These are phyloP conservation scores for Lentinula guzmanii DNA, from an alignment of 768 basidiomycete species.

Conservation along the genomic window DNA sequence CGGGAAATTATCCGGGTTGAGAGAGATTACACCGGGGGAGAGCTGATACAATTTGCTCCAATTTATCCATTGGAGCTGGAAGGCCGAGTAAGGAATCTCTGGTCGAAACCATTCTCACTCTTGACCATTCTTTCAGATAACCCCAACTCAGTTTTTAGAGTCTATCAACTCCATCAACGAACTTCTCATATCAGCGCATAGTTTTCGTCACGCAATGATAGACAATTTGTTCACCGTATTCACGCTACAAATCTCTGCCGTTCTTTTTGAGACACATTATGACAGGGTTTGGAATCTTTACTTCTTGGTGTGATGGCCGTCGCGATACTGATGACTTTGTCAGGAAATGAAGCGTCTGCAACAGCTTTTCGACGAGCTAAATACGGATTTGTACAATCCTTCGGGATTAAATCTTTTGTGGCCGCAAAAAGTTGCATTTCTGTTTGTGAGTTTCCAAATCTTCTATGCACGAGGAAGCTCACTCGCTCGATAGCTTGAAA, in stretches of 20 bases:
- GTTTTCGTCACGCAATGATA: slow-evolving; percentile 56
- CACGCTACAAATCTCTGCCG: slow-evolving; percentile 72
- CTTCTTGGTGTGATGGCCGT: background rate
- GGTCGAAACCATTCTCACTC: background rate
- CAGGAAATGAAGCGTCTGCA: slow-evolving; percentile 78
- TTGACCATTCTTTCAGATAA: slow-evolving; percentile 48
- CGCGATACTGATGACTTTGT: background rate
- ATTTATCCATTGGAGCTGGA: slow-evolving; percentile 91
- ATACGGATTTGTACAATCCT: slow-evolving; percentile 74
- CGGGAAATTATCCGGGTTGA: slow-evolving; percentile 90
- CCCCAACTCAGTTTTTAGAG: slow-evolving; percentile 84
- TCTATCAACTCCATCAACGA: slow-evolving; percentile 91
- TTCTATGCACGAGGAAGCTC: background rate
- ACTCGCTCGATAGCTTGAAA: slow-evolving; percentile 62
- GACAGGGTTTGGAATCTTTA: slow-evolving; percentile 51
- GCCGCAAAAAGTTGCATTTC: slow-evolving; percentile 80
- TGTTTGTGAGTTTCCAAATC: slow-evolving; percentile 69
- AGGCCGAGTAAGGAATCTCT: slow-evolving; percentile 61
- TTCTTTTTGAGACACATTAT: slow-evolving; percentile 72
- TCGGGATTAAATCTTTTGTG: slow-evolving; percentile 83
- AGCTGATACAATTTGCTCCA: slow-evolving; percentile 84
- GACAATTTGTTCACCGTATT: slow-evolving; percentile 79
- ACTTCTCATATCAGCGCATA: slow-evolving; percentile 81
- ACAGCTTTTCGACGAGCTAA: slow-evolving; percentile 57
- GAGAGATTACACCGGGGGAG: slow-evolving; percentile 87